Conservation (phyloP, 129 eudicot genomes). For the Helichrysum umbraculigerum region DNA sequence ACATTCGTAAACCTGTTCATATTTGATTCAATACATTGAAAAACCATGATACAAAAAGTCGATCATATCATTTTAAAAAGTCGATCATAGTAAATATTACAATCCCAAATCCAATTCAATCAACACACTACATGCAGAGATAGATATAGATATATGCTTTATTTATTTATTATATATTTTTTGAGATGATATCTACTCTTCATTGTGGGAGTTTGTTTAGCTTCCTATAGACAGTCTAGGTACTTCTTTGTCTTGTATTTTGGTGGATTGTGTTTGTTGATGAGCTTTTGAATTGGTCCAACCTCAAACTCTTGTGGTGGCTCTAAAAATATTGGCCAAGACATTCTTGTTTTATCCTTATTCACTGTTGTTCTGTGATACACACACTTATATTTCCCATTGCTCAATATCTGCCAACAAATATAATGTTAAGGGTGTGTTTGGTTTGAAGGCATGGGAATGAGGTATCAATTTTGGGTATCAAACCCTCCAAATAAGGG, state of each 20-base stretch:
- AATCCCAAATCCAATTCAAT: not conserved
- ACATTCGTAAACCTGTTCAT: not conserved
- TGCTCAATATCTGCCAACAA: slow-evolving; percentile 52
- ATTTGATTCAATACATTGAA: not conserved
- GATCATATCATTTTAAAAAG: not conserved
- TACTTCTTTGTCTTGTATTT: slow-evolving; percentile 42
- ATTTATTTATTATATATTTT: no score
- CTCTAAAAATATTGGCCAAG: slow-evolving; percentile 86
- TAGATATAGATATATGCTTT: no score
- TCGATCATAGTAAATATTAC: slow-evolving; percentile 3
- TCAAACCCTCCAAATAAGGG: no score
- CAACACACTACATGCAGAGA: not conserved
- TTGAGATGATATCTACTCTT: not conserved
- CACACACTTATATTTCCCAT: slow-evolving; percentile 72
- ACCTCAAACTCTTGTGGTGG: slow-evolving; percentile 66
- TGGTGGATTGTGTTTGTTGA: slow-evolving; percentile 30
- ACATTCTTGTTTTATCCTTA: slow-evolving; percentile 76
- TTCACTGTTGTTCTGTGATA: slow-evolving; percentile 70
- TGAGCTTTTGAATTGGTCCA: slow-evolving; percentile 65
- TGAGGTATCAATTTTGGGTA: no score
- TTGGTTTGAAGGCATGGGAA: no score
- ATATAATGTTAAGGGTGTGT: no score
- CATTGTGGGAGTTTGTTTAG: slow-evolving; percentile 62
- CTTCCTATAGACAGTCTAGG: slow-evolving; percentile 54
- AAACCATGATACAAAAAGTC: not conserved